Evolutionary conservation across 805 yeast genomes (phyloP), one percentile per base, ranked within the genome.

Genomic region (Hanseniaspora pseudoguilliermondii): DNA sequence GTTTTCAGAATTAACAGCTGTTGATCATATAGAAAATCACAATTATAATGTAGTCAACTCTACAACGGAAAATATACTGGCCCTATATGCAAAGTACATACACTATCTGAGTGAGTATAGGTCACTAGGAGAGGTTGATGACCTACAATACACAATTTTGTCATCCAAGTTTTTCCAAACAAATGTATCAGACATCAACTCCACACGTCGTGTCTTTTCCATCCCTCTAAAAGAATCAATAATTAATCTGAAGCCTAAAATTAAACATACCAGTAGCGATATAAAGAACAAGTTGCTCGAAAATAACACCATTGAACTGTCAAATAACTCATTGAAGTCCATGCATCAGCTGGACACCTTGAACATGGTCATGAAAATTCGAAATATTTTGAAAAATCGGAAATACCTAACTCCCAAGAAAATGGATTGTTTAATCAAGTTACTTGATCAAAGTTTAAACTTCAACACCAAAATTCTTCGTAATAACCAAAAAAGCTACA

Each of bases 141-240:
- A 78, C 59, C 76, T 78, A 59, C 71, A 78, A 47, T 80, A 78
- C 61, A 64, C 70, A 3, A 63, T 79, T 2, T 71, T 79, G 6
- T 73, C 80, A 4, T 75, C 80, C 63, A 49, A 65, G 63, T 36
- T 64, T 59, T 56, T 62, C 49, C 35, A 36, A 60, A 13, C 54
- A 59, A 57, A 58, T 63, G 47, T 51, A 60, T 6, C 62, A 58
- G 49, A 59, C 59, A 50, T 62, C 64, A 0, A 60, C 60, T n/a
- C 25, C 60, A 46, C 53, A 18, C 13, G 27, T 9, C 38, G 47
- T 32, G 49, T 41, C 25, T 39, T 51, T 39, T 55, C 46, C 2
- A 46, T 44, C 15, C 46, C 49, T 23, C 11, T 55, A 9, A 48
- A 50, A 21, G 54, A 27, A 38, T 55, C 60, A 49, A 43, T 34